Conservation (phyloP, 2,329 filamentous ascomycete species). For the Pseudogymnoascus sp. region DNA sequence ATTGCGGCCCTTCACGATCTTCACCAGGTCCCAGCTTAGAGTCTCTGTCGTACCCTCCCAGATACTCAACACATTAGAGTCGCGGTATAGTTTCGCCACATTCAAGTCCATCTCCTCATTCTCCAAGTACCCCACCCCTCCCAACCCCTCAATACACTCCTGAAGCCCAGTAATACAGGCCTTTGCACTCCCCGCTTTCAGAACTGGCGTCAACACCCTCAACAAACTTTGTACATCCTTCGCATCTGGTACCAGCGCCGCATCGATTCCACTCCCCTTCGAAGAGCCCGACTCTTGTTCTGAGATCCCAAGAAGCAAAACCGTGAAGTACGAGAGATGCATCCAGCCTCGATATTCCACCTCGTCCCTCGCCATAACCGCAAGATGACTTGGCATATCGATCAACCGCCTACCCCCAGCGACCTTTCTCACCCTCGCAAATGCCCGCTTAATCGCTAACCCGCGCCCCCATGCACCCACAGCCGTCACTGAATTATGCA, state of each 20-base stretch:
- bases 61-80: conserved; percentile 56
- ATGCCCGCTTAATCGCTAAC: conserved; percentile 49
- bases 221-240: conserved; percentile 38
- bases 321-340: conserved; percentile 47
- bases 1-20: conserved; percentile 35
- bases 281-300: conserved; percentile 35
- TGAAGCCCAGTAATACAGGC: conserved; percentile 42
- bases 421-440: conserved; percentile 48
- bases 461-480: conserved; percentile 48
- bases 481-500: conserved; percentile 48
- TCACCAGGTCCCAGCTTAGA: conserved; percentile 47
- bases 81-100: conserved; percentile 57
- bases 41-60: conserved; percentile 71
- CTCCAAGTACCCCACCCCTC: conserved; percentile 59
- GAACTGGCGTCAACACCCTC: conserved; percentile 50
- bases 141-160: conserved; percentile 55
- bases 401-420: conserved; percentile 38
- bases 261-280: conserved; percentile 21
- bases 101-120: conserved; percentile 58
- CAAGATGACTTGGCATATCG: conserved; percentile 49
- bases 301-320: conserved; percentile 45
- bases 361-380: conserved; percentile 48
- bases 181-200: conserved; percentile 52
- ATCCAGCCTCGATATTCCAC: conserved; percentile 49
- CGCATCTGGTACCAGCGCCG: conserved; percentile 29